Evolutionary conservation across 306 rosid species (phyloP).

Genomic region (Corylus avellana): DNA sequence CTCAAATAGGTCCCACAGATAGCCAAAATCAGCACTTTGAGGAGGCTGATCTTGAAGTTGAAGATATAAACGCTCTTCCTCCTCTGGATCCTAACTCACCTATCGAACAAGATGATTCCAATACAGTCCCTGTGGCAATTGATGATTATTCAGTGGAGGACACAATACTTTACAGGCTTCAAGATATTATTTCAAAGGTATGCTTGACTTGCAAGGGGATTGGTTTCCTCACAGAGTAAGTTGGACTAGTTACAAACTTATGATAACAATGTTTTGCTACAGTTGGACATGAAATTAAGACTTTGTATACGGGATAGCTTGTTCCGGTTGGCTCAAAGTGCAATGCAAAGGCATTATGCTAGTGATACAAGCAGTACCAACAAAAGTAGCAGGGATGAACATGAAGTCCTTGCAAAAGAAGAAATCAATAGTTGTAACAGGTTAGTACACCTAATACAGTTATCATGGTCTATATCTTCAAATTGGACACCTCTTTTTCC

Average conservation of each 20-base stretch:
- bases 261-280: constrained; percentile 54
- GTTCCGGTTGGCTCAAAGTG: constrained; percentile 88
- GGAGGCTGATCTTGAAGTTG: constrained; percentile 51
- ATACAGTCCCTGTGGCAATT: constrained; percentile 51
- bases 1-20: constrained; percentile 46
- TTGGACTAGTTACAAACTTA: constrained; percentile 44
- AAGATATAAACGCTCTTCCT: constrained; percentile 53
- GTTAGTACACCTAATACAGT: constrained; percentile 36
- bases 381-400: constrained; percentile 57
- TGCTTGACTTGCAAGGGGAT: constrained; percentile 36
- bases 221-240: constrained; percentile 36
- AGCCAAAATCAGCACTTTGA: constrained; percentile 50
- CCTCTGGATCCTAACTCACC: constrained; percentile 49
- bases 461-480: neutral
- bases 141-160: constrained; percentile 67
- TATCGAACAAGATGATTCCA: constrained; percentile 71
- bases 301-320: constrained; percentile 83
- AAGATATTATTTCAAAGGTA: constrained; percentile 77
- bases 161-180: constrained; percentile 61
- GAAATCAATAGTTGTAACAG: constrained; percentile 55
- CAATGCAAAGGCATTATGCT: constrained; percentile 62
- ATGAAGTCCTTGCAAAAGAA: constrained; percentile 46
- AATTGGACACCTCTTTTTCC: neutral
- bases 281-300: constrained; percentile 82
- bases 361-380: constrained; percentile 65